phyloP scores from a whole-genome alignment of 2,329 filamentous ascomycete species.

The Tolypocladium guangdongense region DNA sequence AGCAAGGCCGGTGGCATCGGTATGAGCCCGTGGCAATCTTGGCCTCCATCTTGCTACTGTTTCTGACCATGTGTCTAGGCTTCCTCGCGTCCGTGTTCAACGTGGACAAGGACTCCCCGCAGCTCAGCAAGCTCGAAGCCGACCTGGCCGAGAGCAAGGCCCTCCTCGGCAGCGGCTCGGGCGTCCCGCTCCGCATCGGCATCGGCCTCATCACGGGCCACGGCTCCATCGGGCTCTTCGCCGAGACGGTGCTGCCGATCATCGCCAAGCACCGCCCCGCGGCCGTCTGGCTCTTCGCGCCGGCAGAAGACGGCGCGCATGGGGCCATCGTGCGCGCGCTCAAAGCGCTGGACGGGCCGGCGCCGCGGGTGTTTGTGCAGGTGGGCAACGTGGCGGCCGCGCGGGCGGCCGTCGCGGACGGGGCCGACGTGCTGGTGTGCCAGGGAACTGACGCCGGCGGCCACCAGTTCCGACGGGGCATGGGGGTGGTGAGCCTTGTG shows the following conservation, averaged over 20 bases:
- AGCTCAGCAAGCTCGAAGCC: slow-evolving; percentile 20
- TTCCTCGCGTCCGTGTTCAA: slow-evolving; percentile 22
- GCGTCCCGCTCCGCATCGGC: slow-evolving; percentile 46
- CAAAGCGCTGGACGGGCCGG: slow-evolving; percentile 10
- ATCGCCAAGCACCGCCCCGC: slow-evolving; percentile 42
- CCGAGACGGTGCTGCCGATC: slow-evolving; percentile 34
- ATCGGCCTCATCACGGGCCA: slow-evolving; percentile 45
- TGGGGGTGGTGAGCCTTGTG: slow-evolving; percentile 43
- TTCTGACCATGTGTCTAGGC: too few species aligned
- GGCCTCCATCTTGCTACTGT: too few species aligned
- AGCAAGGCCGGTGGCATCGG: slow-evolving; percentile 27
- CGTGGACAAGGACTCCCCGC: slow-evolving; percentile 15
- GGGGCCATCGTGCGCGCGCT: slow-evolving; percentile 23
- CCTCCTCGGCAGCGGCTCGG: slow-evolving; percentile 15
- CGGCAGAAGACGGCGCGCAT: slow-evolving; percentile 28
- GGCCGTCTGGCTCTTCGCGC: slow-evolving; percentile 59
- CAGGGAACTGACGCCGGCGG: slow-evolving; percentile 57
- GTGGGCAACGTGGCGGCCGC: slow-evolving; percentile 49
- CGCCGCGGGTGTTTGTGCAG: slow-evolving; percentile 46
- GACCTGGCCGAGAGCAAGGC: slow-evolving; percentile 18
- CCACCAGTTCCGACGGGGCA: slow-evolving; percentile 44
- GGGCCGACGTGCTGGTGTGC: slow-evolving; percentile 47
- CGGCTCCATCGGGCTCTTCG: slow-evolving; percentile 26
- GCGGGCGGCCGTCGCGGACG: slow-evolving; percentile 32
- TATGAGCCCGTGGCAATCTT: slow-evolving; percentile 7